Evolutionary conservation across 495 filamentous ascomycete genomes (phyloP).

Genomic region (Neurospora sp.): DNA sequence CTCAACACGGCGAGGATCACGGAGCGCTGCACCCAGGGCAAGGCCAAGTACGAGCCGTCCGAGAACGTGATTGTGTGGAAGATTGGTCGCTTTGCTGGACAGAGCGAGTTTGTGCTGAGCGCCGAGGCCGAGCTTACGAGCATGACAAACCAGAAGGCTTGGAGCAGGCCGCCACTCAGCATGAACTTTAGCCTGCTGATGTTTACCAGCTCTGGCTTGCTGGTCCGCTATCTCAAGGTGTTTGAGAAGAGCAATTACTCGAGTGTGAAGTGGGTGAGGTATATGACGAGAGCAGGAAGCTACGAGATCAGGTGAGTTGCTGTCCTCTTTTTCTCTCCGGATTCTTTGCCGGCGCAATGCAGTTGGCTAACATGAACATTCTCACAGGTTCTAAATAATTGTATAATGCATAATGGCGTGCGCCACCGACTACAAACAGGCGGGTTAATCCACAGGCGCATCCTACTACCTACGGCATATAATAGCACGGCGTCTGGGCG

Average conservation of each 20-base stretch:
- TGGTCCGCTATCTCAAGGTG: conserved; percentile 95
- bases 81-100: conserved; percentile 91
- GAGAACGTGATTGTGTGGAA: conserved; percentile 99
- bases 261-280: conserved; percentile 97
- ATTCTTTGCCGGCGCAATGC: neutral
- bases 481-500: conserved; percentile 11
- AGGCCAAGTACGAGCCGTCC: conserved; percentile 95
- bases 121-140: conserved; percentile 88
- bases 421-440: neutral
- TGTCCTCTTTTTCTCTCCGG: neutral
- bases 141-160: conserved; percentile 98
- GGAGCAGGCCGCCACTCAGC: conserved; percentile 87
- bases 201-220: conserved; percentile 88
- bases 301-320: conserved; percentile 62
- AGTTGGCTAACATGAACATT: neutral
- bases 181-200: conserved; percentile 89
- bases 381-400: conserved; percentile 12
- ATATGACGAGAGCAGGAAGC: conserved; percentile 91
- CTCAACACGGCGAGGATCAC: conserved; percentile 92
- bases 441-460: neutral
- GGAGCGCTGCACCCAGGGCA: conserved; percentile 89
- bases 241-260: conserved; percentile 99
- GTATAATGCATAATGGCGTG: neutral
- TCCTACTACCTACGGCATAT: conserved; percentile 1
- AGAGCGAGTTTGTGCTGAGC: conserved; percentile 87